phyloP scores from a whole-genome alignment of 2,329 filamentous ascomycete species.

The Ophiobolus disseminans region DNA sequence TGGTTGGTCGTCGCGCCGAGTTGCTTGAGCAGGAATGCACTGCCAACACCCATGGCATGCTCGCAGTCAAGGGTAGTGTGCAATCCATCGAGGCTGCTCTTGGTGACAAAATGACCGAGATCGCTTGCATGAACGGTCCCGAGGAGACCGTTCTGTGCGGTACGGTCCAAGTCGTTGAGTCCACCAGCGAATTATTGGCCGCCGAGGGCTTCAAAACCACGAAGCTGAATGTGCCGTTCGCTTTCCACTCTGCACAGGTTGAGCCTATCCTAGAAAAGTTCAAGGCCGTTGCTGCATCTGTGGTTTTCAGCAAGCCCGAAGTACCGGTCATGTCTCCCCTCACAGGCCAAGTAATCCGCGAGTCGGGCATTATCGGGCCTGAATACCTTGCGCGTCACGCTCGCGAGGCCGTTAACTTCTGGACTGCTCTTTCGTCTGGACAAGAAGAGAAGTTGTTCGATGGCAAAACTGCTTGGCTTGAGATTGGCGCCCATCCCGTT shows the following conservation, averaged over 20 bases:
- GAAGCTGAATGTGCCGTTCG: conserved; percentile 70
- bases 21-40: conserved; percentile 71
- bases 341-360: conserved; percentile 65
- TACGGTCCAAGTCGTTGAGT: conserved; percentile 65
- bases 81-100: conserved; percentile 62
- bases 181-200: conserved; percentile 58
- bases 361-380: conserved; percentile 63
- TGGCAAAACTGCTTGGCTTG: conserved; percentile 73
- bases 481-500: conserved; percentile 77
- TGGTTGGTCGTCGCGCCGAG: conserved; percentile 73
- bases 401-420: conserved; percentile 74
- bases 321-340: conserved; percentile 74
- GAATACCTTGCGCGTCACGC: conserved; percentile 70
- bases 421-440: conserved; percentile 66
- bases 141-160: conserved; percentile 77
- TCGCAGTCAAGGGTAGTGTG: conserved; percentile 62
- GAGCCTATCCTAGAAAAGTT: conserved; percentile 69
- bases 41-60: conserved; percentile 70
- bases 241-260: conserved; percentile 71
- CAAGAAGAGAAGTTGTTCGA: conserved; percentile 66
- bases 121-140: conserved; percentile 79
- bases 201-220: conserved; percentile 65
- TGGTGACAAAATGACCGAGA: conserved; percentile 58
- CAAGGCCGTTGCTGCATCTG: conserved; percentile 60
- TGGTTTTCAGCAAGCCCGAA: conserved; percentile 64